Conservation (phyloP, 2,329 filamentous ascomycete species). For the Claviceps quebecensis region DNA sequence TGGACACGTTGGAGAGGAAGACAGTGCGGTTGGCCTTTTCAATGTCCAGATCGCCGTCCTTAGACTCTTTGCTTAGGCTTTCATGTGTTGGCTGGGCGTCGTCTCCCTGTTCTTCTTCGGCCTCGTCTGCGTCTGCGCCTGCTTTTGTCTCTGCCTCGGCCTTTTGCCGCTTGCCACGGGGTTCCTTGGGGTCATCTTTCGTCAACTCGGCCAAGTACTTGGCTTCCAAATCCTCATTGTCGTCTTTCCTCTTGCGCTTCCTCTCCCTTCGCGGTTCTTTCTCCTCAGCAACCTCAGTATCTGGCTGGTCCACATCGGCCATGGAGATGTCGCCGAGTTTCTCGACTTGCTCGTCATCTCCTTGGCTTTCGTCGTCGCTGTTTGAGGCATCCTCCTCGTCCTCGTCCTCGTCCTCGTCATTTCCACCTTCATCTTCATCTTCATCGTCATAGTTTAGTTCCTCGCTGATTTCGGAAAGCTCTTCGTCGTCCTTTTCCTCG, state of each 20-base stretch:
- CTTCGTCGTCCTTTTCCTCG: conserved; percentile 17
- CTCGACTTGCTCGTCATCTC: conserved; percentile 9
- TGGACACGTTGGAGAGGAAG: conserved; percentile 85
- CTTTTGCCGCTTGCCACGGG: conserved; percentile 41
- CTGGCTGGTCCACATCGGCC: conserved; percentile 3
- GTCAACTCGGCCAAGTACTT: conserved; percentile 55
- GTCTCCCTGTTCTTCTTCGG: conserved; percentile 24
- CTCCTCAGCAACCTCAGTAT: conserved; percentile 21
- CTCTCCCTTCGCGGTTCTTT: conserved; percentile 30
- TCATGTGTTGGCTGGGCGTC: conserved; percentile 40
- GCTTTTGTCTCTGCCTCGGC: conserved; percentile 10
- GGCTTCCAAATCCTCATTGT: conserved; percentile 56
- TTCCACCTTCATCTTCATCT: not conserved
- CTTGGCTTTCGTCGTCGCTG: conserved; percentile 9
- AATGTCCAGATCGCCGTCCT: conserved; percentile 50
- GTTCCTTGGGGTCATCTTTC: conserved; percentile 43
- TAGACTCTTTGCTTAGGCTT: conserved; percentile 38
- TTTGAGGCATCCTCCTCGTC: no score
- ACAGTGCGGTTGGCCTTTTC: conserved; percentile 83
- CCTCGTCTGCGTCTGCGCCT: conserved; percentile 15
- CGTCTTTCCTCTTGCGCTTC: conserved; percentile 54
- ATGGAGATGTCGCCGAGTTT: not conserved
- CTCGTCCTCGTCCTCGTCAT: conserved; percentile 10
- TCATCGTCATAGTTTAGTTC: conserved; percentile 11
- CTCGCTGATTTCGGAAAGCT: conserved; percentile 14